A percentile compares a stretch with the other conserved stretches of the same genome.
Conservation (phyloP, 2,329 filamentous ascomycete genomes). For the Claviceps cyperi region DNA sequence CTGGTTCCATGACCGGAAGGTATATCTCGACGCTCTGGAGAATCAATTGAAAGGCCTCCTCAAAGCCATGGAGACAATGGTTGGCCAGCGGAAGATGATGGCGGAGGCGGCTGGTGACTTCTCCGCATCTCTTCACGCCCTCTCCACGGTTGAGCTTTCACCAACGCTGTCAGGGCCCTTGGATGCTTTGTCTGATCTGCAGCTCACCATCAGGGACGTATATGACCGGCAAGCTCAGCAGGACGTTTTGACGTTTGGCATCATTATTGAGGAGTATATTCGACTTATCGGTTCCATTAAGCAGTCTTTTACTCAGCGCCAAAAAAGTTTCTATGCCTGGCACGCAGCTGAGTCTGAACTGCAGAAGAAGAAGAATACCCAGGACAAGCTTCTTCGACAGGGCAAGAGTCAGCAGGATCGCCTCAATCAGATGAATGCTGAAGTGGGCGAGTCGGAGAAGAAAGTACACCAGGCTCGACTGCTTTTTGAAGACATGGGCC, state of each 20-base stretch:
- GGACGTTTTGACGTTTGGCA: constrained; percentile 88
- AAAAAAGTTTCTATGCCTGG: constrained; percentile 94
- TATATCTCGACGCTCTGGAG: constrained; percentile 89
- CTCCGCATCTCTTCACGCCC: constrained; percentile 77
- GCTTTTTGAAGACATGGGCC: constrained; percentile 94
- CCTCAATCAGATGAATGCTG: constrained; percentile 78
- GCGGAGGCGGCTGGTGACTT: constrained; percentile 91
- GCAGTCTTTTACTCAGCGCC: constrained; percentile 78
- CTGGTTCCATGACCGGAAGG: constrained; percentile 94
- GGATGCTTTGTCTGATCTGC: constrained; percentile 82
- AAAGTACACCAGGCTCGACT: constrained; percentile 82
- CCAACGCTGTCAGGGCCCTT: constrained; percentile 76
- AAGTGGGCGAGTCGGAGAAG: constrained; percentile 88
- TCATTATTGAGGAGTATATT: constrained; percentile 97
- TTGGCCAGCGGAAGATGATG: constrained; percentile 81
- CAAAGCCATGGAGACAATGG: constrained; percentile 88
- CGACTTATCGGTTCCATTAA: constrained; percentile 91
- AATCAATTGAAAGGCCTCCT: constrained; percentile 79
- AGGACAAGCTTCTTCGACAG: constrained; percentile 90
- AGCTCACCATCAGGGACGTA: constrained; percentile 84
- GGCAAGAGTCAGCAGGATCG: constrained; percentile 93
- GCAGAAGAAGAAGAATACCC: constrained; percentile 72
- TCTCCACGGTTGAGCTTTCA: constrained; percentile 86
- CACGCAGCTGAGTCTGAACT: constrained; percentile 80
- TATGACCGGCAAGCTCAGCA: constrained; percentile 96